Evolutionary conservation across 495 filamentous ascomycete species (phyloP).

Genomic region (Acidiella bohemica): DNA sequence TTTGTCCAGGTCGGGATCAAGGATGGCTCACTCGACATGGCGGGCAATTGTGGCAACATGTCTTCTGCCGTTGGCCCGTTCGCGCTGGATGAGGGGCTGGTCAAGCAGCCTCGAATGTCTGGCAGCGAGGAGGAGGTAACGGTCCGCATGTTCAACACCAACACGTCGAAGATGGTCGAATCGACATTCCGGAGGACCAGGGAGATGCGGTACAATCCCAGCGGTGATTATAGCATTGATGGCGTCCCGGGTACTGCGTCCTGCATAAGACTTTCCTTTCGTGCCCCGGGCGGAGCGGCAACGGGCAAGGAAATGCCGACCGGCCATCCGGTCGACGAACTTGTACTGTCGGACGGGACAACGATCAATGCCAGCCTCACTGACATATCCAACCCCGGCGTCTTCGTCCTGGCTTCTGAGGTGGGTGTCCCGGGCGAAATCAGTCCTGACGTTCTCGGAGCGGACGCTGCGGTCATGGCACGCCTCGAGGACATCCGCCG

Average conservation of each 20-base stretch:
- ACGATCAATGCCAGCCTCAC: slow-evolving; percentile 43
- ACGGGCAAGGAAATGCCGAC: slow-evolving; percentile 56
- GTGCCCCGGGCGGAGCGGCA: slow-evolving; percentile 52
- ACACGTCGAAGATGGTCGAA: slow-evolving; percentile 34
- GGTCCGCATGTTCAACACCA: slow-evolving; percentile 41
- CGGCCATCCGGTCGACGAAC: slow-evolving; percentile 39
- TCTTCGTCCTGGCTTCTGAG: slow-evolving; percentile 45
- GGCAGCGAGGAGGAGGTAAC: slow-evolving; percentile 23
- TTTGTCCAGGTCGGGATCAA: slow-evolving; percentile 55
- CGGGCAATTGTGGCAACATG: slow-evolving; percentile 68
- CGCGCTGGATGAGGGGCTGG: slow-evolving; percentile 42
- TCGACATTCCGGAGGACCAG: slow-evolving; percentile 38
- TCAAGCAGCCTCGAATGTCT: slow-evolving; percentile 19
- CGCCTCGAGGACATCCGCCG: slow-evolving; percentile 48
- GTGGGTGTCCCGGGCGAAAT: slow-evolving; percentile 38
- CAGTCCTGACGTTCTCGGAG: slow-evolving; percentile 40
- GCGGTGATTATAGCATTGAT: slow-evolving; percentile 49
- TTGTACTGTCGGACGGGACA: slow-evolving; percentile 24
- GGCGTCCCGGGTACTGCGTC: slow-evolving; percentile 50
- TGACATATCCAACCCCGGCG: slow-evolving; percentile 55
- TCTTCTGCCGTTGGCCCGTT: slow-evolving; percentile 51
- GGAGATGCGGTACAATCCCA: slow-evolving; percentile 35
- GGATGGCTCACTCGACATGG: slow-evolving; percentile 45
- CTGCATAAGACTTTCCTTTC: slow-evolving; percentile 46
- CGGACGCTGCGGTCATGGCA: slow-evolving; percentile 33